Percentiles rank a stretch among this genome's conserved stretches.
Conservation (phyloP, 2,329 filamentous ascomycete species). For the Lizonia empirigonia region DNA sequence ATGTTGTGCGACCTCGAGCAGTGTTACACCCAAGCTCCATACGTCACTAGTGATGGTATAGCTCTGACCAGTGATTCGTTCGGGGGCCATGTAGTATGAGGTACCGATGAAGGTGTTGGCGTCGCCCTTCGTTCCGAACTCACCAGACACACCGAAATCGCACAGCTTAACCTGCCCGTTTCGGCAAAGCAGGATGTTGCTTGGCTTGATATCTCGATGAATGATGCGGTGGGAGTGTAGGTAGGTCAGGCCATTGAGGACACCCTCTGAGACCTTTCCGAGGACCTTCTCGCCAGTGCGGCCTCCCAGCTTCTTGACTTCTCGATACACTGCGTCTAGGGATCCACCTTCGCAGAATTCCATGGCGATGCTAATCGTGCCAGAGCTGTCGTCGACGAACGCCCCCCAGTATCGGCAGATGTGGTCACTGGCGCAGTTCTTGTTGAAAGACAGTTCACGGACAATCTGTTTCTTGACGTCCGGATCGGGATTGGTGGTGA, state of each 20-base stretch:
- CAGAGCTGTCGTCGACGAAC: conserved; percentile 93
- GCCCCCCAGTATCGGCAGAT: conserved; percentile 98
- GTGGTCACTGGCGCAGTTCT: conserved; percentile 91
- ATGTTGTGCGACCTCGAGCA: conserved; percentile 99
- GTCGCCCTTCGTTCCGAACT: conserved; percentile 97
- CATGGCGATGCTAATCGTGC: conserved; percentile 98
- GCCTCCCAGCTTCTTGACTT: conserved; percentile 93
- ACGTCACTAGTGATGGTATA: conserved; percentile 99
- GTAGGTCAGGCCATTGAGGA: conserved; percentile 91
- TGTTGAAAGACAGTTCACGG: conserved; percentile 96
- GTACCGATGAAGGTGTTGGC: conserved; percentile 99
- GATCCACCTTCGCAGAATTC: conserved; percentile 98
- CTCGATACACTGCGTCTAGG: conserved; percentile 94
- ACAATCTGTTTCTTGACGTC: conserved; percentile 99
- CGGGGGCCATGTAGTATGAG: conserved; percentile 98
- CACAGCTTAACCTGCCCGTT: conserved; percentile 92
- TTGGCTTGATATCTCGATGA: conserved; percentile 97
- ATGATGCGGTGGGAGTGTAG: conserved; percentile 96
- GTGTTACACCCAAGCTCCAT: conserved; percentile 94
- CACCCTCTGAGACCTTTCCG: conserved; percentile 94
- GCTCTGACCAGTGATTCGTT: conserved; percentile 94
- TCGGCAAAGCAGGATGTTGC: conserved; percentile 92
- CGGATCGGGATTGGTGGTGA: conserved; percentile 96
- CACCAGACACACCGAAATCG: conserved; percentile 96
- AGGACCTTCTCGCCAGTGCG: conserved; percentile 96